Base-by-base conservation (phyloP, 139 green algal species). In the Limnomonas spitsbergensis region DNA sequence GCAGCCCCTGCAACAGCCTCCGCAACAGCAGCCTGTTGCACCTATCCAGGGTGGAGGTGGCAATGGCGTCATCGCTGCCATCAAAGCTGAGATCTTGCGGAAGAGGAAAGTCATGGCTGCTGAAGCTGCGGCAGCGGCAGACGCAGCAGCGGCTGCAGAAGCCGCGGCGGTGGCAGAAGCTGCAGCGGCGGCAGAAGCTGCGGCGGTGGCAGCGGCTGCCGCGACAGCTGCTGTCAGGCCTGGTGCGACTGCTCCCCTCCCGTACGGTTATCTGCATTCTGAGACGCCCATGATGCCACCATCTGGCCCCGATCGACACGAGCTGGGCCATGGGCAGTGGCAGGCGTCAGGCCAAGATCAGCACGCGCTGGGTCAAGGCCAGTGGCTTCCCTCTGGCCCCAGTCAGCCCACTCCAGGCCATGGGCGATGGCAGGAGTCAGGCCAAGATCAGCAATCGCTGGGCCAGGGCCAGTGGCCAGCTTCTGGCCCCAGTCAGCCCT, bases 11-110 rank as follows among this genome's bases (percentile, higher is more conserved):
- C n/a, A n/a, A n/a, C n/a, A n/a, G n/a, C n/a, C n/a, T n/a, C n/a
- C n/a, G n/a, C n/a, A n/a, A n/a, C n/a, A n/a, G n/a, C n/a, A n/a
- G n/a, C n/a, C n/a, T n/a, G n/a, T n/a, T n/a, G n/a, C n/a, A n/a
- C n/a, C n/a, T n/a, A n/a, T n/a, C n/a, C n/a, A n/a, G n/a, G n/a
- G n/a, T n/a, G n/a, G n/a, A n/a, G n/a, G n/a, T n/a, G n/a, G n/a
- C 9, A 72, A 72, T 37, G 61, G 61, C 9, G 26, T 72, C 61
- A 72, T 72, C 37, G 31, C 69, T 52, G 34, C 69, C n/a, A 75
- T 75, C 7, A 40, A 75, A 20, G 26, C 7, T 27, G 26, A 75
- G 69, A 34, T 52, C 14, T 14, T 36, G 24, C 69, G 32, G 7
- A 71, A 71, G 61, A 7, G 24, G 9, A 31, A 31, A 71, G 61